Conservation (phyloP, 2,329 filamentous ascomycete species). For the Colletotrichum sp. region DNA sequence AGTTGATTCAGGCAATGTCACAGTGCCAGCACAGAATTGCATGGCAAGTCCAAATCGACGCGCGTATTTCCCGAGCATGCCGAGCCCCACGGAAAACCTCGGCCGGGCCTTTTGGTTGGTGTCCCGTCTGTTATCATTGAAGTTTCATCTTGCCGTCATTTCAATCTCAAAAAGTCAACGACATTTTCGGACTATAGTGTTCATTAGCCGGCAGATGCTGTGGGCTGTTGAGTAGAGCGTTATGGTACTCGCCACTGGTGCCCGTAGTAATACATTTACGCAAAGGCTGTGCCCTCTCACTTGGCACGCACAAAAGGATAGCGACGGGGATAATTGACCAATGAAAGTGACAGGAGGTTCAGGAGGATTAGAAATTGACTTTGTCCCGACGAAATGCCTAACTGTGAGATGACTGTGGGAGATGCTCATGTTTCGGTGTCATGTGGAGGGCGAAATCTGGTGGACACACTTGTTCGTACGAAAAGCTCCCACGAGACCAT, state of each 20-base stretch:
- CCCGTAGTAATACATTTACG: not conserved
- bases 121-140: not conserved
- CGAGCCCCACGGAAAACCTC: not conserved
- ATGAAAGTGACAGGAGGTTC: not conserved
- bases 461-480: not conserved
- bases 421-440: not conserved
- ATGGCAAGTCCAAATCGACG: not conserved
- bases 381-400: not conserved
- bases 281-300: not conserved
- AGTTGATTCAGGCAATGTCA: not conserved
- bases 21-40: not conserved
- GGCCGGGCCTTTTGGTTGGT: not conserved
- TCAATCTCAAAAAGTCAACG: not conserved
- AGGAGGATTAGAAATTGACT: not conserved
- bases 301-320: not conserved
- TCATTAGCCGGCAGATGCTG: not conserved
- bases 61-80: not conserved
- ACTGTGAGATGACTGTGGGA: not conserved
- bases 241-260: not conserved
- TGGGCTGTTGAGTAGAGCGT: not conserved
- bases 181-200: not conserved
- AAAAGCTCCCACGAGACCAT: too few relatives aligned
- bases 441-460: not conserved
- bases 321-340: not conserved
- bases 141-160: not conserved